Evolutionary conservation across 148 eudicot species (phyloP), one percentile per base, ranked within the genome.

Genomic region (Drosera capensis): DNA sequence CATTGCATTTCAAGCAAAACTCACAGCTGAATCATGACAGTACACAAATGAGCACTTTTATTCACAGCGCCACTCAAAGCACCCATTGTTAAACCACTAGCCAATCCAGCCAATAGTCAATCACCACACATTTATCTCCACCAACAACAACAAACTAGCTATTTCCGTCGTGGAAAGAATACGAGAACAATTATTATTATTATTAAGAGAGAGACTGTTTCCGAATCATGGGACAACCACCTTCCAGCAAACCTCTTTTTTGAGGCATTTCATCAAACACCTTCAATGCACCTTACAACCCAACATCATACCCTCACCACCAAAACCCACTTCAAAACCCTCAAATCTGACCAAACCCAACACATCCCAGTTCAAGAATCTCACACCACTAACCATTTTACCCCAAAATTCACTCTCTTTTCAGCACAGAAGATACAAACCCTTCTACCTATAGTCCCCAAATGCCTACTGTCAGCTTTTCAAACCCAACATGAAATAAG

Each of bases 261-360:
- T n/a, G 31, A 28, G 31, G 31, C 31, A 28, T 28, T 28, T 28
- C 31, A 28, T 28, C 31, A 28, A 28, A 28, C 5, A 28, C 31
- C 5, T 5, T 5, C 31, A 6, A 28, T 28, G 31, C 5, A 28
- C 31, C 5, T 28, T 11, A 49, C 49, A 50, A 50, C 50, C 63
- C 56, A 43, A 44, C n/a, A 58, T 42, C 43, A 59, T 14, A 59
- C 6, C 18, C 17, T 14, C 19, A 12, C 24, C 20, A n/a, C n/a
- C n/a, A n/a, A n/a, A n/a, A n/a, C n/a, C n/a, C n/a, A n/a, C n/a
- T n/a, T n/a, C n/a, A n/a, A n/a, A n/a, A n/a, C n/a, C n/a, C n/a
- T n/a, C n/a, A n/a, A n/a, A n/a, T n/a, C n/a, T n/a, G n/a, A n/a
- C n/a, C n/a, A n/a, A n/a, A 7, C 36, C 15, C 19, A 3, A 5